Base-by-base conservation (phyloP, 495 filamentous ascomycete genomes). In the Neurospora sp. region DNA sequence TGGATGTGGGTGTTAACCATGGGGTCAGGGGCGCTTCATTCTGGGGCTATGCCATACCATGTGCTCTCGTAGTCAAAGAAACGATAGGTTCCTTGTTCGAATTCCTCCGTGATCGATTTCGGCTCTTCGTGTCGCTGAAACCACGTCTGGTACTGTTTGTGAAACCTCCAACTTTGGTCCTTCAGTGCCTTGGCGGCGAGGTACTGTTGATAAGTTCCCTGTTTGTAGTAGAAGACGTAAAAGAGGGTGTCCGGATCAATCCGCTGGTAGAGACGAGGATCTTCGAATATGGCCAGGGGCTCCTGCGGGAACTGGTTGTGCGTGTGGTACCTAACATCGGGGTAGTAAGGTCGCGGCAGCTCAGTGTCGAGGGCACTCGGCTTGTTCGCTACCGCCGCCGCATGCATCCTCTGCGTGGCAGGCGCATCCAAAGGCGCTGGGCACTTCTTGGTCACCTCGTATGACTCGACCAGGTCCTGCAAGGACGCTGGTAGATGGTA, bases 31-130 rank as follows among this genome's bases (percentile, higher is more conserved):
- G 39, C 35, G 62, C 12, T 20, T 69, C 38, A 88, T 92, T 82
- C 14, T 35, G 27, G 54, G 54, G 54, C 54, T 66, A 66, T 66
- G 11, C 54, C 54, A 66, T 82, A 99, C 96, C 96, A 99, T 77
- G 96, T 99, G 82, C 95, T 98, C 86, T 99, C 96, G 78, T 98
- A 99, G 82, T 99, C 96, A 83, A 99, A 99, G 85, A 99, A 99
- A 62, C 96, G 90, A 83, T 99, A 99, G 6, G 96, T 98, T 37
- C 96, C 96, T 82, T 99, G 95, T 84, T 99, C 96, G 75, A 92
- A 98, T 80, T 99, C 96, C 79, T 99, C 96, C 0, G 96, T 98
- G 78, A 99, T 99, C 62, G 89, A 93, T 84, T 99, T 98, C 23
- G 96, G 96, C 84, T 99, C 96, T 79, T 99, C 96, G 77, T 99